Conservation (phyloP, 75 land plant species). For the Picea sitchensis region DNA sequence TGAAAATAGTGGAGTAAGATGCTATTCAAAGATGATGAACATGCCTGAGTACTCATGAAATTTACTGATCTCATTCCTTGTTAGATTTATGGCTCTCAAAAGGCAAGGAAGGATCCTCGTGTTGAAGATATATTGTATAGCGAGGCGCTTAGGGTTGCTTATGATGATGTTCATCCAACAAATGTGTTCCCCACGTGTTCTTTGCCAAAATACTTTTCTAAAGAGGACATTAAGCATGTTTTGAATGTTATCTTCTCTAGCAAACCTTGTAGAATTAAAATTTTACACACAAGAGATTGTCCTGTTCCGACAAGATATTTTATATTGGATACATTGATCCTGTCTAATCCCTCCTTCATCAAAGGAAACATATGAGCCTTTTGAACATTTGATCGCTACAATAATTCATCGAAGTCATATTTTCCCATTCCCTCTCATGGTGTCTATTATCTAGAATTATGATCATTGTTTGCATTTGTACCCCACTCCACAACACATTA, state of each 20-base stretch:
- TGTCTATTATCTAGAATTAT: slow-evolving; percentile 94
- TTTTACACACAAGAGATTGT: slow-evolving; percentile 94
- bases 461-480: slow-evolving; percentile 87
- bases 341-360: slow-evolving; percentile 80
- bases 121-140: slow-evolving; percentile 75
- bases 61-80: slow-evolving; percentile 93
- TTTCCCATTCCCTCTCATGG: slow-evolving; percentile 93
- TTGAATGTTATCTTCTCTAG: slow-evolving; percentile 80
- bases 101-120: slow-evolving; percentile 58
- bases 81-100: slow-evolving; percentile 92
- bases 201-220: slow-evolving; percentile 83
- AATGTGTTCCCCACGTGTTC: slow-evolving; percentile 83
- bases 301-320: slow-evolving; percentile 87
- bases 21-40: slow-evolving; percentile 66
- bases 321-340: slow-evolving; percentile 86
- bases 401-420: slow-evolving; percentile 96
- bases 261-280: slow-evolving; percentile 96
- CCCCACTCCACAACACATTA: slow-evolving; percentile 70
- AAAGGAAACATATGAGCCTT: slow-evolving; percentile 91
- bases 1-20: slow-evolving; percentile 34
- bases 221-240: slow-evolving; percentile 75
- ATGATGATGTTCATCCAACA: slow-evolving; percentile 90
- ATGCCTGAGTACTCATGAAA: slow-evolving; percentile 85
- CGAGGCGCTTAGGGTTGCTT: slow-evolving; percentile 85
- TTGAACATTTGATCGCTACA: slow-evolving; percentile 96